Conservation (phyloP, 371 early-diverging fungal genomes). For the Lichtheimia hyalospora region DNA sequence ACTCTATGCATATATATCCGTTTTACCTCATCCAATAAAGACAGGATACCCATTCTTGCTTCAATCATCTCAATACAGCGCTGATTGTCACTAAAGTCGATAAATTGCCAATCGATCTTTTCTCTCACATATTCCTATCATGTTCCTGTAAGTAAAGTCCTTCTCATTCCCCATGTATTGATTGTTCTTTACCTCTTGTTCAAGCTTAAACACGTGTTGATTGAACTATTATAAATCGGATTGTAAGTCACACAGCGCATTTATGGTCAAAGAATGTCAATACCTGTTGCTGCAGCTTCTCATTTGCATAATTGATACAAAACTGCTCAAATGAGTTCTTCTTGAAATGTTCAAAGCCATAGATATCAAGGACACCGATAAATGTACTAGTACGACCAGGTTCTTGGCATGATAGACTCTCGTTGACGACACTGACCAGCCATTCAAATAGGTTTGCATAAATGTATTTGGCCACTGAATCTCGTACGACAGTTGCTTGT, state of each 20-base stretch:
- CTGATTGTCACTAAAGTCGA: conserved; percentile 98
- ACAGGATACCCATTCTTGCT: conserved; percentile 91
- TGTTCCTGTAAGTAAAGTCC: conserved; percentile 21
- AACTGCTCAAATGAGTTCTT: conserved; percentile 99
- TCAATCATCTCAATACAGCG: conserved; percentile 99
- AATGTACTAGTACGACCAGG: conserved; percentile 57
- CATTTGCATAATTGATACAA: conserved; percentile 99
- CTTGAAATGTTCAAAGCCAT: conserved; percentile 96
- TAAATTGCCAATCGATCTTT: conserved; percentile 88
- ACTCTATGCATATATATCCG: background rate
- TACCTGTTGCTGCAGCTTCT: conserved; percentile 94
- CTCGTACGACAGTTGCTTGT: conserved; percentile 80
- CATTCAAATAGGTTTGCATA: conserved; percentile 94
- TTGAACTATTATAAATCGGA: conserved; percentile 73
- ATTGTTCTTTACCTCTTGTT: conserved; percentile 69
- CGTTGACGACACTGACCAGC: conserved; percentile 89
- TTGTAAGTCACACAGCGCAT: background rate
- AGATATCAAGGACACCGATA: conserved; percentile 97
- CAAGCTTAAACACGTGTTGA: conserved; percentile 76
- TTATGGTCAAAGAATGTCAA: background rate
- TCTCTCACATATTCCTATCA: conserved; percentile 84
- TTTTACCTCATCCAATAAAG: conserved; percentile 91
- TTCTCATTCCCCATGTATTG: conserved; percentile 21
- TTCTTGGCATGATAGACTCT: conserved; percentile 73
- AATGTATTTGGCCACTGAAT: conserved; percentile 93